phyloP scores from a whole-genome alignment of 75 land plant species.

The Pseudotsuga menziesii region DNA sequence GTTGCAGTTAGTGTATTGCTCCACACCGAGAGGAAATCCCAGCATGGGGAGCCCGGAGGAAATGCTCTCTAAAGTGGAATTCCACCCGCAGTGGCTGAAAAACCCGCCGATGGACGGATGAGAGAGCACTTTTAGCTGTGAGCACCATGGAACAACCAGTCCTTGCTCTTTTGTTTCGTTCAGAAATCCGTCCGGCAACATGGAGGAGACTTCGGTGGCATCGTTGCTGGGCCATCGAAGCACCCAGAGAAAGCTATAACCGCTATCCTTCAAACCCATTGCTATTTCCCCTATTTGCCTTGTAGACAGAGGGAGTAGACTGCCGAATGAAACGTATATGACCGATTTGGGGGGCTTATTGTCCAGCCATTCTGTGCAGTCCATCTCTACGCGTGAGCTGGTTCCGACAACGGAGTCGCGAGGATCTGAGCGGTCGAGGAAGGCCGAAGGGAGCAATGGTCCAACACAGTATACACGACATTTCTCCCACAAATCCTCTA shows the following conservation, averaged over 20 bases:
- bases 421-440: not conserved
- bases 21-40: slow-evolving; percentile 8
- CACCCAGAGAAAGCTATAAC: not conserved
- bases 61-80: slow-evolving; percentile 9
- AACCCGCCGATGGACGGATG: slow-evolving; percentile 18
- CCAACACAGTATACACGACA: not conserved
- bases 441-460: not conserved
- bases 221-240: not conserved
- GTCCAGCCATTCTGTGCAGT: slow-evolving; percentile 1
- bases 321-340: not conserved
- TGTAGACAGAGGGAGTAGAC: not conserved
- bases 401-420: too few relatives aligned
- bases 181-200: slow-evolving; percentile 6
- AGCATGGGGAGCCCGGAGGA: slow-evolving; percentile 24
- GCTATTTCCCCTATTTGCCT: not conserved
- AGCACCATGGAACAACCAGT: not conserved
- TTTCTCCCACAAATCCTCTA: not conserved
- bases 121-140: not conserved
- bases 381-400: too few relatives aligned
- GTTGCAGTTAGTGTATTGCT: slow-evolving; percentile 8
- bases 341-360: not conserved
- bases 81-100: slow-evolving; percentile 19
- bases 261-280: not conserved
- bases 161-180: slow-evolving; percentile 9
- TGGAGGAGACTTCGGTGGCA: not conserved